Base-by-base conservation (phyloP, 2,329 filamentous ascomycete species). In the Colletotrichum coccodes region DNA sequence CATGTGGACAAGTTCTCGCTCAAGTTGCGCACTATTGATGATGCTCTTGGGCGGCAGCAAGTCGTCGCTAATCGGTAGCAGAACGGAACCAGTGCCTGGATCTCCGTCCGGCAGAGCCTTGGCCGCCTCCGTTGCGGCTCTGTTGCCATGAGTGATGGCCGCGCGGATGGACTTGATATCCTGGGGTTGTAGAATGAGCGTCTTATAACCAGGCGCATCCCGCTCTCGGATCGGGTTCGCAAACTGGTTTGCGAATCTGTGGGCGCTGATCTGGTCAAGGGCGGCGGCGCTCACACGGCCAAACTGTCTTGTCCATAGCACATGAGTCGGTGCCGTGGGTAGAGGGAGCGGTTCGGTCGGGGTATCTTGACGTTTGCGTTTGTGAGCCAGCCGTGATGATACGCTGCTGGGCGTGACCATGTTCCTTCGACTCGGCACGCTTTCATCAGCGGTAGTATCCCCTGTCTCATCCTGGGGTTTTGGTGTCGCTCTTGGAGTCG, bases 1-100 rank as follows among this genome's bases (percentile, higher is more conserved):
- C 93, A 98, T 98, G 74, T 97, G 93, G 74, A 97, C 94, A 12
- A 98, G 84, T 78, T 98, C 95, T 72, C 94, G 94, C 80, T 98
- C 95, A 18, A 98, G 86, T 78, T 98, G 96, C 1, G 92, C 90
- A 58, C 93, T 95, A 79, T 98, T 98, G 79, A 98, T 93, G 74
- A 98, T 97, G 23, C 91, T 94, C 74, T 91, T 93, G 0, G 96
- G 95, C 3, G 95, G 94, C 3, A 95, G 86, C 30, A 97, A 84
- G 65, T 98, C 94, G 57, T 91, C 87, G 2, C 89, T 92, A 64
- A 92, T 87, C 9, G 92, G 90, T 7, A 95, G 81, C 84, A 87
- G 89, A 23, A 92, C 83, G 65, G 82, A 86, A 7, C 86, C 83
- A 2, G 84, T 84, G 49, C 84, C 85, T 4, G 86, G 84, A 60